Percentiles rank a stretch among this genome's conserved stretches.
phyloP scores from a whole-genome alignment of 345 rosid genomes.

The Eucalyptus victrix region DNA sequence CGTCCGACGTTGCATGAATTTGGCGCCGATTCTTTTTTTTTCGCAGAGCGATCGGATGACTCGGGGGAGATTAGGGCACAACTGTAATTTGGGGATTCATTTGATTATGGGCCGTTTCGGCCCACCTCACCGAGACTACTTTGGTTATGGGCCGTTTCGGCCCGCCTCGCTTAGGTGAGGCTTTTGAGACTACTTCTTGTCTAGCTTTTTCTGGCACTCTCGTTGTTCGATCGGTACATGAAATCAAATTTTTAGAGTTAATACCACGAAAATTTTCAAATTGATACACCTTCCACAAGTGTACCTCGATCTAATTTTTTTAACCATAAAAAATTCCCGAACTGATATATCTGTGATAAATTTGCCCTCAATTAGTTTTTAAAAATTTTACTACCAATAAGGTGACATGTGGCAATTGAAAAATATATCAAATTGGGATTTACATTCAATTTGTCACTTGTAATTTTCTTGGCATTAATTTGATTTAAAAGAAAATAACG shows the following conservation, averaged over 20 bases:
- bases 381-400: too few species aligned
- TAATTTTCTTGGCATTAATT: too few species aligned
- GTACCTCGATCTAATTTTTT: too few species aligned
- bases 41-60: background rate
- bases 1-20: background rate
- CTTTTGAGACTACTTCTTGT: background rate
- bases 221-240: too few species aligned
- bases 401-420: rapidly evolving
- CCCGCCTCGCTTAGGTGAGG: background rate
- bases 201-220: background rate
- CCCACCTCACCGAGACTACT: background rate
- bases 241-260: too few species aligned
- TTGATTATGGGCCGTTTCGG: background rate
- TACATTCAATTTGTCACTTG: too few species aligned
- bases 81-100: background rate
- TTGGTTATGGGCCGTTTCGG: background rate
- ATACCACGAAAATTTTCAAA: too few species aligned
- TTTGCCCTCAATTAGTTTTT: rapidly evolving
- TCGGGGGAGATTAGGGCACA: background rate
- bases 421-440: too few species aligned
- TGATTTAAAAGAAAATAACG: rapidly evolving
- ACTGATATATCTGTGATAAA: too few species aligned
- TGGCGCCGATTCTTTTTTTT: background rate
- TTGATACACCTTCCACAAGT: too few species aligned
- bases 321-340: too few species aligned